Percentiles rank a stretch among this genome's conserved stretches.
phyloP scores from a whole-genome alignment of 805 yeast genomes.

The Ogataea nonfermentans region DNA sequence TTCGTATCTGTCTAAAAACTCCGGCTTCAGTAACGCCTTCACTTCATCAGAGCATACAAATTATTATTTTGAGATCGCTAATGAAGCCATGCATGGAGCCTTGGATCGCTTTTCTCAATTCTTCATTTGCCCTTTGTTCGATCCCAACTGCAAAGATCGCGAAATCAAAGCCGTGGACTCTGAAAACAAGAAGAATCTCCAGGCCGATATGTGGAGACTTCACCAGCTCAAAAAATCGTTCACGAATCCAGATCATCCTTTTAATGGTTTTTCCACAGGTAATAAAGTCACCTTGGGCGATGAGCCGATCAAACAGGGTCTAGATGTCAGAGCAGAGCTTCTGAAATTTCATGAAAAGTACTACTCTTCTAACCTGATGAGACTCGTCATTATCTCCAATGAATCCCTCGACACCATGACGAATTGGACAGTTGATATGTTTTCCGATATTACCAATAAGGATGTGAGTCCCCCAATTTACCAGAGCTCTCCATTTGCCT shows the following conservation, averaged over 20 bases:
- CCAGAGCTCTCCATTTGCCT: slow-evolving; percentile 44
- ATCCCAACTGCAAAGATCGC: slow-evolving; percentile 72
- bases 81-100: slow-evolving; percentile 78
- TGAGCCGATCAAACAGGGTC: slow-evolving; percentile 55
- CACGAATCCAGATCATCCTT: slow-evolving; percentile 77
- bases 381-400: slow-evolving; percentile 78
- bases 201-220: slow-evolving; percentile 84
- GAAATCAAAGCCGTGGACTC: slow-evolving; percentile 95
- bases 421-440: slow-evolving; percentile 64
- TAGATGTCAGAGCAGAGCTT: slow-evolving; percentile 79
- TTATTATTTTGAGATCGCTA: slow-evolving; percentile 81
- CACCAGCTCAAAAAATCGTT: slow-evolving; percentile 78
- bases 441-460: slow-evolving; percentile 59
- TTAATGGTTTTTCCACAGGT: slow-evolving; percentile 87
- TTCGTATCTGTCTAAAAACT: slow-evolving; percentile 73
- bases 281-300: slow-evolving; percentile 71
- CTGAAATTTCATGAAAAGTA: slow-evolving; percentile 67
- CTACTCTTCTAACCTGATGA: slow-evolving; percentile 89
- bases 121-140: slow-evolving; percentile 81
- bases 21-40: slow-evolving; percentile 90
- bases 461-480: slow-evolving; percentile 45
- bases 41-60: slow-evolving; percentile 88
- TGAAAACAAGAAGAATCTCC: slow-evolving; percentile 92
- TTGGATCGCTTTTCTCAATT: slow-evolving; percentile 91
- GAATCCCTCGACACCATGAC: slow-evolving; percentile 73